Conservation (phyloP, 192 early-diverging fungal genomes). For the Backusella psychrophila region DNA sequence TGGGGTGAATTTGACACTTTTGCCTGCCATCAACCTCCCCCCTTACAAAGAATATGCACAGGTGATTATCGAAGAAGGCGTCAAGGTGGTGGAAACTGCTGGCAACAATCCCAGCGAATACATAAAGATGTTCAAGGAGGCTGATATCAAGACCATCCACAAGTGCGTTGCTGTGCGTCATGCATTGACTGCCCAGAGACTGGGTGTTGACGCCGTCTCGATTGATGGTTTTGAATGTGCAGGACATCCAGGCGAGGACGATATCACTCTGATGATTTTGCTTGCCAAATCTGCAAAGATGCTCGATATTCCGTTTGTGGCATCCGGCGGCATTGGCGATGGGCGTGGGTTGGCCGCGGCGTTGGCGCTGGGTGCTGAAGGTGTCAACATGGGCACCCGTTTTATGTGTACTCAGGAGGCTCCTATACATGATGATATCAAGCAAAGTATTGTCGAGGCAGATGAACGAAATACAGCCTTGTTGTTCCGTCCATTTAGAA, state of each 20-base stretch:
- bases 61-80: conserved; percentile 72
- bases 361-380: conserved; percentile 52
- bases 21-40: conserved; percentile 75
- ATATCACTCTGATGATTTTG: conserved; percentile 68
- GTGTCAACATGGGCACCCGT: conserved; percentile 84
- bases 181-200: conserved; percentile 58
- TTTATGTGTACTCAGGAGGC: conserved; percentile 78
- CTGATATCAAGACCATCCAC: conserved; percentile 66
- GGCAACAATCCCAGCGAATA: conserved; percentile 78
- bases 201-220: conserved; percentile 69
- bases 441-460: conserved; percentile 66
- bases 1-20: conserved; percentile 78
- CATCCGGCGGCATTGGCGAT: conserved; percentile 77
- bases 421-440: conserved; percentile 70
- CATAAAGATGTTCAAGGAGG: conserved; percentile 72
- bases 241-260: conserved; percentile 84
- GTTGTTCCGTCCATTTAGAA: conserved; percentile 72
- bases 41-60: conserved; percentile 71
- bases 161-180: conserved; percentile 78
- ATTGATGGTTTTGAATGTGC: conserved; percentile 87
- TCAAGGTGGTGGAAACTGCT: conserved; percentile 82
- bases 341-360: conserved; percentile 74
- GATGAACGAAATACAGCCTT: conserved; percentile 62
- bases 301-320: conserved; percentile 71
- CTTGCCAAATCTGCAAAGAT: conserved; percentile 68